phyloP scores from a whole-genome alignment of 2,329 filamentous ascomycete genomes.

The Hypomyces rosellus region DNA sequence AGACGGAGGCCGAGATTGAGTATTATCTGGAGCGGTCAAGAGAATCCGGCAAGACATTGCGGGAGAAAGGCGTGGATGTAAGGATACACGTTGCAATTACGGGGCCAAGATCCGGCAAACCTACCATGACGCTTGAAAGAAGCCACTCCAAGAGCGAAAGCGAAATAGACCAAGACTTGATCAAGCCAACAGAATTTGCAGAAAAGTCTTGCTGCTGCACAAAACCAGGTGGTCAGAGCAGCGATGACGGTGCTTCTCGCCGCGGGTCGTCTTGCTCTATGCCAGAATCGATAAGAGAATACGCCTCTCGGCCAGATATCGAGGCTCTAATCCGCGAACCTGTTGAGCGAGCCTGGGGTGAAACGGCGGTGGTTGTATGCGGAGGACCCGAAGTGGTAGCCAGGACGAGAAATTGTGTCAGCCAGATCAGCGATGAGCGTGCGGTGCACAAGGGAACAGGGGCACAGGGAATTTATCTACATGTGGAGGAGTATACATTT shows the following conservation, averaged over 20 bases:
- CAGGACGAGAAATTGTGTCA: conserved; percentile 48
- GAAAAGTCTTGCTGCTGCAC: background rate
- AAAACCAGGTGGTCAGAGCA: background rate
- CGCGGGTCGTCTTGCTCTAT: background rate
- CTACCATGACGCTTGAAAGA: background rate
- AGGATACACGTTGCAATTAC: conserved; percentile 51
- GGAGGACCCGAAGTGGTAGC: conserved; percentile 51
- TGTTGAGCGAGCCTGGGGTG: conserved; percentile 52
- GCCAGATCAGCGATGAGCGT: conserved; percentile 51
- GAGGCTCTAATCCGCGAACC: conserved; percentile 44
- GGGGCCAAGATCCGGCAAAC: conserved; percentile 9
- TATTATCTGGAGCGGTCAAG: conserved; percentile 47
- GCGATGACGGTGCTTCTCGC: background rate
- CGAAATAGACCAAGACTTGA: conserved; percentile 16
- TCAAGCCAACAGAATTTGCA: background rate
- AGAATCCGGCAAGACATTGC: conserved; percentile 36
- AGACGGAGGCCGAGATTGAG: conserved; percentile 45
- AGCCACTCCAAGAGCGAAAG: background rate
- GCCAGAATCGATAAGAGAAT: conserved; percentile 31
- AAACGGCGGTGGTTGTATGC: conserved; percentile 56
- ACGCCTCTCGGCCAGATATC: conserved; percentile 44
- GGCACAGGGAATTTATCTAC: conserved; percentile 55
- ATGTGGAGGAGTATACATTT: conserved; percentile 55
- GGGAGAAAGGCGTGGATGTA: conserved; percentile 41
- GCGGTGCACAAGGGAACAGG: conserved; percentile 59